These are phyloP conservation scores for Nosema muscidifuracis DNA, from an alignment of 371 early-diverging fungal genomes.

Conservation along the genomic window DNA sequence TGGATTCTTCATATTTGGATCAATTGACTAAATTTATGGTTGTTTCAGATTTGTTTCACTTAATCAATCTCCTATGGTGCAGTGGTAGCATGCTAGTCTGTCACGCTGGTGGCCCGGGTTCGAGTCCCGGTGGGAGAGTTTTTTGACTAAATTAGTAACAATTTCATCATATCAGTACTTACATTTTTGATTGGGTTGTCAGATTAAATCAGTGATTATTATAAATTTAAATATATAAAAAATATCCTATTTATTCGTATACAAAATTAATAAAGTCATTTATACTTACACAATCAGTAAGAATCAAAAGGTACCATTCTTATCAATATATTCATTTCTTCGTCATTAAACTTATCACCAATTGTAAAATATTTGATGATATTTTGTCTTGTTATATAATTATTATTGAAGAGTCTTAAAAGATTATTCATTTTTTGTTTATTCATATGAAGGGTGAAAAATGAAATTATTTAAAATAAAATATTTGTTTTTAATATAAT, in stretches of 20 bases:
- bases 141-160: no score
- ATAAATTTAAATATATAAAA: no score
- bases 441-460: not conserved
- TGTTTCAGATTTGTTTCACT: not conserved
- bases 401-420: not conserved
- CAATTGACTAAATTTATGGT: not conserved
- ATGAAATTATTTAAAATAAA: constrained; percentile 3
- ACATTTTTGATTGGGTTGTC: no score
- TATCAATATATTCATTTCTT: constrained; percentile 21
- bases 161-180: no score
- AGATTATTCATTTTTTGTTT: constrained; percentile 27
- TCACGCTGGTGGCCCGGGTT: constrained; percentile 63
- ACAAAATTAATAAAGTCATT: not conserved
- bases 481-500: no score
- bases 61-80: constrained; percentile 58
- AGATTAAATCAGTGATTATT: no score
- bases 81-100: constrained; percentile 62
- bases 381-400: constrained; percentile 8
- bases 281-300: not conserved
- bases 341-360: constrained; percentile 40
- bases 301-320: constrained; percentile 15
- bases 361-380: constrained; percentile 10
- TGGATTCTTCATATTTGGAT: not conserved
- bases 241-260: not conserved
- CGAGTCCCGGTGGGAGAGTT: constrained; percentile 63